Evolutionary conservation across 495 filamentous ascomycete genomes (phyloP).

Genomic region (Venustampulla echinocandica): DNA sequence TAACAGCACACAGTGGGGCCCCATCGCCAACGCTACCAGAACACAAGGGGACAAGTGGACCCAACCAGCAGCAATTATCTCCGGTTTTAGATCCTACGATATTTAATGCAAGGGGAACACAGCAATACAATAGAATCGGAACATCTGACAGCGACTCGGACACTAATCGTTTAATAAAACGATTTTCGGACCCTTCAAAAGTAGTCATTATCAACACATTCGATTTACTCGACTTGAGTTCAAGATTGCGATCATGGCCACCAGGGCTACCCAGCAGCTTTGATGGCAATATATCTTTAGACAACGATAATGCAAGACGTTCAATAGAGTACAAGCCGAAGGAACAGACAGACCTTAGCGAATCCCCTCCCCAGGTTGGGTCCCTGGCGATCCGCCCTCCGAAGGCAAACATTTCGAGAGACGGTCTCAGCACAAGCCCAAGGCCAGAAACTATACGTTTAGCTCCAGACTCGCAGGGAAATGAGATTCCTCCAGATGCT

Average conservation of each 20-base stretch:
- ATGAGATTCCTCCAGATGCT: slow-evolving; percentile 55
- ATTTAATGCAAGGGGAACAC: slow-evolving; percentile 8
- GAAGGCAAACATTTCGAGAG: background rate
- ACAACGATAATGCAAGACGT: slow-evolving; percentile 8
- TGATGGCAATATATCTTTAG: slow-evolving; percentile 4
- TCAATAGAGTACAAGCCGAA: slow-evolving; percentile 12
- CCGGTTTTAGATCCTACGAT: slow-evolving; percentile 1
- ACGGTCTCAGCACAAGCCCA: slow-evolving; percentile 13
- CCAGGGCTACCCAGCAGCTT: slow-evolving; percentile 10
- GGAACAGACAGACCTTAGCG: slow-evolving; percentile 4
- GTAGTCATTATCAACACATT: slow-evolving; percentile 13
- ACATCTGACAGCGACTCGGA: slow-evolving; percentile 18
- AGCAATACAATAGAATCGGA: slow-evolving; percentile 11
- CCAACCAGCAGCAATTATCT: background rate
- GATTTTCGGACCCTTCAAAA: background rate
- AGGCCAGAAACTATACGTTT: slow-evolving; percentile 17
- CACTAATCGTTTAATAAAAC: background rate
- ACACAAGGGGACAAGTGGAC: no score
- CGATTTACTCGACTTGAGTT: slow-evolving; percentile 10
- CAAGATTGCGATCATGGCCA: slow-evolving; percentile 10
- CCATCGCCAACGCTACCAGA: background rate
- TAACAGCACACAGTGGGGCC: background rate
- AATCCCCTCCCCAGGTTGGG: slow-evolving; percentile 3
- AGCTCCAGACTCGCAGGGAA: slow-evolving; percentile 43
- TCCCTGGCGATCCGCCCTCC: slow-evolving; percentile 12